These are phyloP conservation scores for Trichoderma asperelloides DNA, from an alignment of 495 filamentous ascomycete species.

Conservation along the genomic window DNA sequence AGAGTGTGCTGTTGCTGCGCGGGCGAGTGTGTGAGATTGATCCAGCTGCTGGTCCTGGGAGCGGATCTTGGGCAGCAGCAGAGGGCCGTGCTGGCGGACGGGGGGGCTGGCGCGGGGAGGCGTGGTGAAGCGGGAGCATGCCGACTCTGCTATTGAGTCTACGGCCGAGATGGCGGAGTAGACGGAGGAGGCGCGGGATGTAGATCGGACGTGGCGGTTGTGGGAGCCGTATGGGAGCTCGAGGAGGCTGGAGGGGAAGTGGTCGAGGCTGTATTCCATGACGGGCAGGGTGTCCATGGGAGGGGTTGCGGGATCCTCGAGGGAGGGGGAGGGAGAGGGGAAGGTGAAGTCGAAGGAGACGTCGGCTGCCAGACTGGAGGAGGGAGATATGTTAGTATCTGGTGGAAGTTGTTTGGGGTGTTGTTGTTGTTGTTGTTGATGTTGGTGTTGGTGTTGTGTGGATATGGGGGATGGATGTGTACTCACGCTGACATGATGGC, in stretches of 20 bases:
- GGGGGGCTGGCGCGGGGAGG: slow-evolving; percentile 58
- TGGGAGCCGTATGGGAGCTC: slow-evolving; percentile 33
- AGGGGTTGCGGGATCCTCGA: not conserved
- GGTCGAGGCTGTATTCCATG: not conserved
- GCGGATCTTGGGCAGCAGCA: slow-evolving; percentile 79
- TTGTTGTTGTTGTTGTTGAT: too few relatives aligned
- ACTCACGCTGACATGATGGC: slow-evolving; percentile 8
- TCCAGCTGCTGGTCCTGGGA: slow-evolving; percentile 69
- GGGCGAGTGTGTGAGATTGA: slow-evolving; percentile 27
- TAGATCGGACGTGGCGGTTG: slow-evolving; percentile 39
- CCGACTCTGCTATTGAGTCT: slow-evolving; percentile 68
- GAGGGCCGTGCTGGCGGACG: slow-evolving; percentile 68
- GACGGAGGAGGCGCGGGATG: slow-evolving; percentile 42
- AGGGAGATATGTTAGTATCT: not conserved
- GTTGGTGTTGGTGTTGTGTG: too few relatives aligned
- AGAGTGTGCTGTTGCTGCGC: slow-evolving; percentile 15
- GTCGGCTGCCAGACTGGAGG: slow-evolving; percentile 7
- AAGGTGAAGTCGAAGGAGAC: slow-evolving; percentile 10
- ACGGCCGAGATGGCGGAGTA: slow-evolving; percentile 44
- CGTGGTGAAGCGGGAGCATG: slow-evolving; percentile 59
- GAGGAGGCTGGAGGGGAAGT: slow-evolving; percentile 22
- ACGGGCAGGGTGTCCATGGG: not conserved
- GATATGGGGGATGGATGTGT: not conserved
- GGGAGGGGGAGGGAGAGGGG: not conserved
- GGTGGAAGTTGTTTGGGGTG: not conserved